phyloP scores from a whole-genome alignment of 179 eudicot genomes.

The Sideroxylon spinosum region DNA sequence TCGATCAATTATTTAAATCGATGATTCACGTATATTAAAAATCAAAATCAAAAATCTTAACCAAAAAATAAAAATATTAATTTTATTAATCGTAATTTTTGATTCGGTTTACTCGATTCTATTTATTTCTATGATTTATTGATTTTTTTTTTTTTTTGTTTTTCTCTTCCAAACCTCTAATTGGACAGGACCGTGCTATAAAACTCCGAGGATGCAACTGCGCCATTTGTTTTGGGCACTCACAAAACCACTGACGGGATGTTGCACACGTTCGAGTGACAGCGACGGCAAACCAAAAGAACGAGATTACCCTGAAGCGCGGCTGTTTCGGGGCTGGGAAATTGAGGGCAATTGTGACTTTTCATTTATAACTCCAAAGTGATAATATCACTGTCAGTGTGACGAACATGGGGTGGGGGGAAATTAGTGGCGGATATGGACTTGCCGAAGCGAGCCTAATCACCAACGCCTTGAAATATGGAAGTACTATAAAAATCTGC shows the following conservation, averaged over 20 bases:
- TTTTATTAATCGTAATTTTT: too few species aligned
- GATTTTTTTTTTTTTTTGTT: too few species aligned
- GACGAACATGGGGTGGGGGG: slow-evolving; percentile 13
- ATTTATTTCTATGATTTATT: too few species aligned
- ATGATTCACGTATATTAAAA: too few species aligned
- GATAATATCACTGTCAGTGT: neutral
- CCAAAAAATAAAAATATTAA: too few species aligned
- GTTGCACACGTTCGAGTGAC: neutral
- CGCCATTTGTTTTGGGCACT: neutral
- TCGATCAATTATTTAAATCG: too few species aligned
- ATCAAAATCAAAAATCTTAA: too few species aligned
- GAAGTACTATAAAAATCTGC: neutral
- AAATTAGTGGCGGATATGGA: slow-evolving; percentile 31
- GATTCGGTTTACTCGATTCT: too few species aligned
- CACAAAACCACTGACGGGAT: neutral
- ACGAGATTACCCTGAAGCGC: neutral
- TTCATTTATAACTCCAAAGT: neutral
- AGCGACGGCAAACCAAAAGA: neutral
- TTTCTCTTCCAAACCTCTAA: neutral
- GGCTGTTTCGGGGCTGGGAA: neutral
- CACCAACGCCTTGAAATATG: neutral
- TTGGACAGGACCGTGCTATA: neutral
- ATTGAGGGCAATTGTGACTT: slow-evolving; percentile 10
- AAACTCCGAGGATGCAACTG: neutral
- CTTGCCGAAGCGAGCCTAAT: slow-evolving; percentile 25